A percentile compares a stretch with the other conserved stretches of the same genome.
Evolutionary conservation across 371 early-diverging fungal species (phyloP).

Genomic region (Rhizomucor pusillus): DNA sequence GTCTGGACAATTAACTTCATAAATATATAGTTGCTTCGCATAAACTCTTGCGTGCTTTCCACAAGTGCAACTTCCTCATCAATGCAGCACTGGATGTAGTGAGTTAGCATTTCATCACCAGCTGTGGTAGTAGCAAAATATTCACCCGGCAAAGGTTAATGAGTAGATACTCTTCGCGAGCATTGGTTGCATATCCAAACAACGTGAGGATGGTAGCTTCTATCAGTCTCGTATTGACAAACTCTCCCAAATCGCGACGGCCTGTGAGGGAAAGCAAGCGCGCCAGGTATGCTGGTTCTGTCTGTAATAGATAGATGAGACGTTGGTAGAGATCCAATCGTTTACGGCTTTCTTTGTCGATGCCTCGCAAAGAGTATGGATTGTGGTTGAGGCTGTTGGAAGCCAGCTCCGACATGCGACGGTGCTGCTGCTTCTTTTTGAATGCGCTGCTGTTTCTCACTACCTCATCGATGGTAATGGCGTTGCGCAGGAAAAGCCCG

Average conservation of each 20-base stretch:
- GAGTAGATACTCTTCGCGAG: conserved; percentile 95
- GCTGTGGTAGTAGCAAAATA: neutral
- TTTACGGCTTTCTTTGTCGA: conserved; percentile 83
- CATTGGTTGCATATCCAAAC: conserved; percentile 95
- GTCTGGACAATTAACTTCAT: conserved; percentile 93
- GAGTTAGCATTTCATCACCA: neutral
- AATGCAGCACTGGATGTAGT: conserved; percentile 84
- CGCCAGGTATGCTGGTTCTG: conserved; percentile 91
- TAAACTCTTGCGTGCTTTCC: conserved; percentile 81
- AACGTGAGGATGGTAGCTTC: conserved; percentile 91
- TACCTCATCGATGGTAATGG: conserved; percentile 92
- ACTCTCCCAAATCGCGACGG: conserved; percentile 44
- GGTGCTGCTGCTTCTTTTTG: conserved; percentile 52
- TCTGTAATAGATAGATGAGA: conserved; percentile 94
- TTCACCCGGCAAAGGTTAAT: conserved; percentile 89
- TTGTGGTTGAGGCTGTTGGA: conserved; percentile 13
- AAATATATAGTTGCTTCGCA: conserved; percentile 93
- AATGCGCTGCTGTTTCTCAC: conserved; percentile 59
- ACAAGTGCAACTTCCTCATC: conserved; percentile 86
- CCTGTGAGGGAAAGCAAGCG: conserved; percentile 80
- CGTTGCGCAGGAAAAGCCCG: conserved; percentile 95
- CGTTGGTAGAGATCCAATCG: conserved; percentile 84
- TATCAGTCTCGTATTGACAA: conserved; percentile 63
- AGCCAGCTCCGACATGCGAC: conserved; percentile 43
- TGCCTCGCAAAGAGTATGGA: conserved; percentile 54